Base-by-base conservation (phyloP, 352 stramenopile species). In the Phytophthora sp. region DNA sequence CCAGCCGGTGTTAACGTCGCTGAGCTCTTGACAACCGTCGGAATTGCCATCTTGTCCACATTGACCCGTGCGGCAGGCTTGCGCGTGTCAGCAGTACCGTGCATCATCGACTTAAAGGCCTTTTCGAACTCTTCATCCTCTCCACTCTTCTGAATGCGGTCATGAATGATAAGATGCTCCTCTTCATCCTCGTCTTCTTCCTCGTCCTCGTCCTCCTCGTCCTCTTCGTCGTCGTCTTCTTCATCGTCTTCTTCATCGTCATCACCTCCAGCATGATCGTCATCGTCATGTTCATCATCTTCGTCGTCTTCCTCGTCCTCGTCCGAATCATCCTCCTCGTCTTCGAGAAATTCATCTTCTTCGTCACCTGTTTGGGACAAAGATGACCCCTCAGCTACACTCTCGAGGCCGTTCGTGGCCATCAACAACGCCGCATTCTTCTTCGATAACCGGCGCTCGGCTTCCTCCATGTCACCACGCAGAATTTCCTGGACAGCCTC, bases 61-160 rank as follows among this genome's bases (percentile, higher is more conserved):
- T 91, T 95, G 27, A 94, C 84, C 12, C 84, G 80, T 0, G 71
- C 73, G 1, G 74, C 56, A 20, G 76, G 70, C 71, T 94, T 96
- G 6, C 86, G 71, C 11, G 81, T 64, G 24, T 96, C 88, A 1
- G 67, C 58, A 11, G 74, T 79, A 12, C 77, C 76, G 35, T 92
- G 83, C 81, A 96, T 94, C 80, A 96, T 92, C 4, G 79, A 71
- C 65, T 90, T 92, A 67, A 94, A 96, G 12, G 87, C 88, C 64
- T 93, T 93, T 60, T 96, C 88, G 55, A 96, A 96, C 42, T 86
- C 85, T 3, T 95, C 87, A 71, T 96, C 89, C 59, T 96, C 89
- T 49, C 91, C 85, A 12, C 75, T 93, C 61, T 79, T 82, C 36
- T 88, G 79, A 38, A 88, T 76, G 30, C 84, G 84, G 47, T 95